Conservation (phyloP, 768 basidiomycete genomes). For the Botryobasidium botryosum region DNA sequence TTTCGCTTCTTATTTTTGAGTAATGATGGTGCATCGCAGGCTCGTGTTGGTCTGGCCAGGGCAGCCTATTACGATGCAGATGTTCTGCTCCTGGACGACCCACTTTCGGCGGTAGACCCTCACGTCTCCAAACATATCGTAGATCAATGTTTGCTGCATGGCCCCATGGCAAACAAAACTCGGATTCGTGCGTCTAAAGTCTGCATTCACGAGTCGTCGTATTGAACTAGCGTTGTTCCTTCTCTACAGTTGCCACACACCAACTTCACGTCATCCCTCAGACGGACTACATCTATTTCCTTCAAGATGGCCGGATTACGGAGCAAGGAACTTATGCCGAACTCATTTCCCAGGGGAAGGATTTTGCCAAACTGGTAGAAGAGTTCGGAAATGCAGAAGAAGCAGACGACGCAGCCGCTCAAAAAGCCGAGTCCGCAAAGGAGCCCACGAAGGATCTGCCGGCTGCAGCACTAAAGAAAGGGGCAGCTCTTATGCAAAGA, state of each 20-base stretch:
- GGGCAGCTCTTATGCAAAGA: constrained; percentile 47
- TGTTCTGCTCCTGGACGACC: constrained; percentile 66
- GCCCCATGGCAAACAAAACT: constrained; percentile 16
- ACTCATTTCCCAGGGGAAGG: constrained; percentile 13
- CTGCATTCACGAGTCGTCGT: too few species aligned
- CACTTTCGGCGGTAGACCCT: constrained; percentile 63
- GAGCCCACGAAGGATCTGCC: too few species aligned
- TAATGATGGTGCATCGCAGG: constrained; percentile 22
- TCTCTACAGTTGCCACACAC: too few species aligned
- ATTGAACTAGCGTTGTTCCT: too few species aligned
- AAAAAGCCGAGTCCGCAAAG: too few species aligned
- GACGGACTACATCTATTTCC: constrained; percentile 44
- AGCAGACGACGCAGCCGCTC: too few species aligned
- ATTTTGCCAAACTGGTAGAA: constrained; percentile 26
- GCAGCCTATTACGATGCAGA: constrained; percentile 60
- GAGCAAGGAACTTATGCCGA: constrained; percentile 48
- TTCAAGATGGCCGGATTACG: constrained; percentile 39
- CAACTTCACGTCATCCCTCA: constrained; percentile 40
- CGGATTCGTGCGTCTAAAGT: too few species aligned
- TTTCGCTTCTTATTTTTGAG: neutral
- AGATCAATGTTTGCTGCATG: constrained; percentile 33
- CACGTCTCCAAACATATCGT: constrained; percentile 53
- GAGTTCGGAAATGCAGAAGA: constrained; percentile 33
- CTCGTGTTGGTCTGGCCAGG: constrained; percentile 58
- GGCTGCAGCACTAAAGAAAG: too few species aligned